Evolutionary conservation across 805 yeast genomes (phyloP).

Genomic region (Ogataea allantospora): DNA sequence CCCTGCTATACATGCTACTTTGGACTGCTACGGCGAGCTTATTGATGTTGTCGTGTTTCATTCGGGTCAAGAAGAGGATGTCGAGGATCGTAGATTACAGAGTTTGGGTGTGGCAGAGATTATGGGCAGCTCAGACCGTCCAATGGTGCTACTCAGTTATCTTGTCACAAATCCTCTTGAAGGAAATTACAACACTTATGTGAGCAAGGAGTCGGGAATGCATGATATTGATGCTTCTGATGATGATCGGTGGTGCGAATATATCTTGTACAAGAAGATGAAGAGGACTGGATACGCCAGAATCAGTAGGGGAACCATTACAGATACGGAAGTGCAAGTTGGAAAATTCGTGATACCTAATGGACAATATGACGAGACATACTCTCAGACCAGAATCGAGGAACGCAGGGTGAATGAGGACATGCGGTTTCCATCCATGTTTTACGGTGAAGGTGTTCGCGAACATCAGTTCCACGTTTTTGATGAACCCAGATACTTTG

Average conservation of each 20-base stretch:
- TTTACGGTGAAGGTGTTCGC: conserved; percentile 88
- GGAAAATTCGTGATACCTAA: conserved; percentile 76
- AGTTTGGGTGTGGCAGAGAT: conserved; percentile 69
- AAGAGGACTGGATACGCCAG: conserved; percentile 92
- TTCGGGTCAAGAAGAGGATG: conserved; percentile 97
- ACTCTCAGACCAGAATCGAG: conserved; percentile 44
- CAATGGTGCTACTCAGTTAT: conserved; percentile 85
- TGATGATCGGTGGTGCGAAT: conserved; percentile 99
- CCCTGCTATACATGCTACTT: conserved; percentile 95
- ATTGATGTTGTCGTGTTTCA: conserved; percentile 97
- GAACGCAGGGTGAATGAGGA: conserved; percentile 59
- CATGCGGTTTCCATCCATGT: conserved; percentile 72
- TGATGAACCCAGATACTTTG: conserved; percentile 86
- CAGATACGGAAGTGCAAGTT: conserved; percentile 95
- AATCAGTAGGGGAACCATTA: conserved; percentile 86
- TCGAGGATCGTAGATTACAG: conserved; percentile 87
- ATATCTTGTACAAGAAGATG: conserved; percentile 82
- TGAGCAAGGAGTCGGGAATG: conserved; percentile 80
- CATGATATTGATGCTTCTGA: conserved; percentile 90
- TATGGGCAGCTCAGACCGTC: conserved; percentile 80
- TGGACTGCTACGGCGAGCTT: conserved; percentile 81
- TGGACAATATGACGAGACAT: conserved; percentile 25
- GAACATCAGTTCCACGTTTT: conserved; percentile 95
- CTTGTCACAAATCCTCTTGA: conserved; percentile 82
- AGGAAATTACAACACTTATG: conserved; percentile 92